Conservation (phyloP, 345 rosid genomes). For the Camelina laxa region DNA sequence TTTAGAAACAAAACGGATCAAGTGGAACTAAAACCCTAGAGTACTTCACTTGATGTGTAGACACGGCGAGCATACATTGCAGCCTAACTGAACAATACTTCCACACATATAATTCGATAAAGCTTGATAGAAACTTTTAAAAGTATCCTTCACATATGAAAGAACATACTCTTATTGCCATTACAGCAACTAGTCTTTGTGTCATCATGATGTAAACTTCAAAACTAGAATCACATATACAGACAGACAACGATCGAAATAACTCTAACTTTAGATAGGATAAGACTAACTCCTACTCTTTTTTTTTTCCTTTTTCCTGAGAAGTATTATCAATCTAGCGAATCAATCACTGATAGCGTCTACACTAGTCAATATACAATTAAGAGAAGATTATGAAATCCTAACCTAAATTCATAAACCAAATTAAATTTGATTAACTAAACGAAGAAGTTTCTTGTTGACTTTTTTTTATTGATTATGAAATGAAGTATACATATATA, state of each 20-base stretch:
- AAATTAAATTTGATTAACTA: no score
- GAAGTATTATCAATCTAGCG: no score
- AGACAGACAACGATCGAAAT: constrained; percentile 5
- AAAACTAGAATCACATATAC: not conserved
- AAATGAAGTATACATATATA: no score
- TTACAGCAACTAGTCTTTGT: not conserved
- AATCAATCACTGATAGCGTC: not conserved
- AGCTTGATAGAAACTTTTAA: not conserved
- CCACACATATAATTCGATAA: no score
- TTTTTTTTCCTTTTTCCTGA: not conserved
- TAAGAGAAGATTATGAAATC: not conserved
- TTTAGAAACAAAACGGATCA: no score
- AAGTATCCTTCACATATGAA: not conserved
- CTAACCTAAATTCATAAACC: not conserved
- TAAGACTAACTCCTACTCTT: constrained; percentile 32
- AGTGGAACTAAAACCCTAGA: constrained; percentile 5
- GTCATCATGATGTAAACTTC: not conserved
- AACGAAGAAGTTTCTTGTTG: no score
- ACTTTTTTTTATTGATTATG: no score
- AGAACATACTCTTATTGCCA: not conserved
- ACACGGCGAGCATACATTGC: no score
- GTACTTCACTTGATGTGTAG: not conserved
- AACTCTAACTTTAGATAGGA: constrained; percentile 15
- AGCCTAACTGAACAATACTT: no score
- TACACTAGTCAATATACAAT: not conserved